Percentiles rank a stretch among this genome's conserved stretches.
These are phyloP conservation scores for Cryptosporidium muris DNA, from an alignment of 169 alveolate genomes.

Conservation along the genomic window DNA sequence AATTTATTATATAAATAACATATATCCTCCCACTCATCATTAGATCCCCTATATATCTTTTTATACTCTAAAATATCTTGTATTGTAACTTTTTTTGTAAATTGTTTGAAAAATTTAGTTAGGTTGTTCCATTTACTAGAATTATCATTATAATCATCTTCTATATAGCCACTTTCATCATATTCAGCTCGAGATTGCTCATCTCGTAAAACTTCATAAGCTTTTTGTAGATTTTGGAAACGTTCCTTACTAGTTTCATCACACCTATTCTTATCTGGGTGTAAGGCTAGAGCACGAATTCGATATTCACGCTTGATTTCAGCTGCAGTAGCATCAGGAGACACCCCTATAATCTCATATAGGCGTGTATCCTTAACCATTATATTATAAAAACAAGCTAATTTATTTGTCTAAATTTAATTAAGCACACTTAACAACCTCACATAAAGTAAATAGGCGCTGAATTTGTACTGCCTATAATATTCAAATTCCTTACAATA, in stretches of 20 bases:
- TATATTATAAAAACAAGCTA: background rate
- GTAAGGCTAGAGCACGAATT: constrained; percentile 77
- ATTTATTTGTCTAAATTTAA: no score
- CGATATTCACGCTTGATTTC: constrained; percentile 84
- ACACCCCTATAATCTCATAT: constrained; percentile 68
- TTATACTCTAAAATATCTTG: constrained; percentile 78
- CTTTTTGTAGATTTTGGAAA: constrained; percentile 81
- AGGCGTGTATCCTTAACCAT: constrained; percentile 53
- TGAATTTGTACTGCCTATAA: no score
- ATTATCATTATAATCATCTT: constrained; percentile 73
- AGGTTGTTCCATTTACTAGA: constrained; percentile 64
- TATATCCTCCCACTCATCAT: constrained; percentile 82
- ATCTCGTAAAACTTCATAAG: constrained; percentile 84
- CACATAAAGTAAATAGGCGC: no score
- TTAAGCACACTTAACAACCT: no score
- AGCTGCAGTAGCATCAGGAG: constrained; percentile 74
- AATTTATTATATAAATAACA: constrained; percentile 74
- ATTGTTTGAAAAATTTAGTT: constrained; percentile 63
- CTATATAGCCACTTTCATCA: constrained; percentile 62
- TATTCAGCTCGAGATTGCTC: constrained; percentile 40
- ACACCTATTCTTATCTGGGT: constrained; percentile 88
- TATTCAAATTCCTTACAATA: no score
- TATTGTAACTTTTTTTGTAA: constrained; percentile 74
- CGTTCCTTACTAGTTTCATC: constrained; percentile 79
- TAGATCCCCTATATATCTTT: constrained; percentile 74